Conservation (phyloP, 768 basidiomycete species). For the Suillus weaverae region DNA sequence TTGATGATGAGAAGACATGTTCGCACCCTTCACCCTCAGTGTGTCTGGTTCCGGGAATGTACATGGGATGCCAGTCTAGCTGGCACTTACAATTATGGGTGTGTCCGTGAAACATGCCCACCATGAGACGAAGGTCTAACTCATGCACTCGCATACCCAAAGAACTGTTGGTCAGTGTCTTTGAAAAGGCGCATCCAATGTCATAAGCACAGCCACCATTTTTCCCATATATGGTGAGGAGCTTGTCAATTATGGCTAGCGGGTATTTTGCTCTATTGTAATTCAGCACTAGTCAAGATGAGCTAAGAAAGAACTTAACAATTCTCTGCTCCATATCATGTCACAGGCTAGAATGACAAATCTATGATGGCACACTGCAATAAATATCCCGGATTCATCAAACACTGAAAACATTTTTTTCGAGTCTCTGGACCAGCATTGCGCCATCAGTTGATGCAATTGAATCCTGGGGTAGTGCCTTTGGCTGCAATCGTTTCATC, state of each 20-base stretch:
- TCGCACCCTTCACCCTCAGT: background rate
- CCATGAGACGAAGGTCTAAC: background rate
- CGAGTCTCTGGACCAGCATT: background rate
- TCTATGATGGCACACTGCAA: background rate
- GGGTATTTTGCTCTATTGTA: background rate
- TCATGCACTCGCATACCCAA: slow-evolving; percentile 10
- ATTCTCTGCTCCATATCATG: background rate
- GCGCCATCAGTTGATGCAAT: background rate
- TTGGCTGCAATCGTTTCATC: background rate
- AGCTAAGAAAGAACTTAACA: background rate
- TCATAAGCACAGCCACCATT: slow-evolving; percentile 12
- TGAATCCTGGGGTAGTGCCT: background rate
- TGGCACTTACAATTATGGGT: background rate
- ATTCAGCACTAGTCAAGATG: background rate
- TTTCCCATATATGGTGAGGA: slow-evolving; percentile 15
- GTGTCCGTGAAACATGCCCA: slow-evolving; percentile 3
- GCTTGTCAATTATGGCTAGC: slow-evolving; percentile 14
- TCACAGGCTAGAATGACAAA: background rate
- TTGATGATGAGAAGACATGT: background rate
- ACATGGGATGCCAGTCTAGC: background rate
- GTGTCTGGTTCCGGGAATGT: background rate
- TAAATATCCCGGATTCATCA: background rate
- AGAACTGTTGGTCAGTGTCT: slow-evolving; percentile 17
- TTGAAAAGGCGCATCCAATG: slow-evolving; percentile 9
- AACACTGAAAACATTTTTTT: background rate